Conservation (phyloP, 257 asterid genomes). For the Solanum virginianum region DNA sequence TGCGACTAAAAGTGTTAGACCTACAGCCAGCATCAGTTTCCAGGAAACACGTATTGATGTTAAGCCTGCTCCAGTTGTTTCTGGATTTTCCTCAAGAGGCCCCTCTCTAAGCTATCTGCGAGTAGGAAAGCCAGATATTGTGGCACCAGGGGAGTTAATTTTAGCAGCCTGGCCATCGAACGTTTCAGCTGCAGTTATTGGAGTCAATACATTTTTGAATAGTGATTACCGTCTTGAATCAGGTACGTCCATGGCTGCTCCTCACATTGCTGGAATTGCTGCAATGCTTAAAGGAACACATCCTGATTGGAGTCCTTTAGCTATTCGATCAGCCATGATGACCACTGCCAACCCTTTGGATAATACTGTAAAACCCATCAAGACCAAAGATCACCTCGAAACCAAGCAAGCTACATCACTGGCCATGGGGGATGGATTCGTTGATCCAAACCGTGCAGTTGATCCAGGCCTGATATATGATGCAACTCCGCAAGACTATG, state of each 20-base stretch:
- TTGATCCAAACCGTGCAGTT: slow-evolving; percentile 10
- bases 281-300: neutral
- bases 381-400: neutral
- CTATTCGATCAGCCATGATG: neutral
- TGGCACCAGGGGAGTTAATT: neutral
- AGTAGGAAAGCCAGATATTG: neutral
- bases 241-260: neutral
- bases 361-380: neutral
- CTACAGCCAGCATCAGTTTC: neutral
- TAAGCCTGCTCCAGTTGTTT: neutral
- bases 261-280: neutral
- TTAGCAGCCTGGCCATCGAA: neutral
- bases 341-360: neutral
- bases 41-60: neutral
- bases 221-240: neutral
- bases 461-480: slow-evolving; percentile 16
- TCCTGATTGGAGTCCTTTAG: neutral
- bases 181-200: neutral
- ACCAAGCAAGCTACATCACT: neutral
- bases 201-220: neutral
- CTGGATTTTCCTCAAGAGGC: neutral
- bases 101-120: neutral
- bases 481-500: slow-evolving; percentile 4
- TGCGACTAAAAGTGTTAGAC: neutral
- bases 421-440: slow-evolving; percentile 4